Evolutionary conservation across 83 land plant genomes (phyloP), one percentile per base, ranked within the genome.

Genomic region (Diphasiastrum complanatum): DNA sequence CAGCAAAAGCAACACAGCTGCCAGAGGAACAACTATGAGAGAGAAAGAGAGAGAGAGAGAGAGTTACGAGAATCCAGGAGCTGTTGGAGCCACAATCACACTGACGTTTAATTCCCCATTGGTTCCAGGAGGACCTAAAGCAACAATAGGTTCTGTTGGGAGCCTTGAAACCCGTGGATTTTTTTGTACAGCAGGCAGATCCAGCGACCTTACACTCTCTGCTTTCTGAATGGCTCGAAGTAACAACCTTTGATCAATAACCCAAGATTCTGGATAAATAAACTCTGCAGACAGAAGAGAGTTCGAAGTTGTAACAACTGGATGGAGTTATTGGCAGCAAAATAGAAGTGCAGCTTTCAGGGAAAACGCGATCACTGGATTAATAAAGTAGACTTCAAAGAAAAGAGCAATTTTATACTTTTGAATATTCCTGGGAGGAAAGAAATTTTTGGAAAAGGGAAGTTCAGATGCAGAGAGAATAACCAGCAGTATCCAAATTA

Each of bases 71-170:
- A 88, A 92, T 45, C 76, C 81, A 1, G 60, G 79, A 31, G 83
- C 70, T 5, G 81, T 79, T 0, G 82, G 78, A 2, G 97, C 83
- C 29, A 83, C 87, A 31, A 92, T 76, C 68, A 92, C 87, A 37
- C 97, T 92, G 56, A 92, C 91, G 63, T 92, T 88, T 32, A 88
- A 77, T 79, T 92, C 97, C 3, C 97, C 97, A 33, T 34, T 71
- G 33, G 95, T 68, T 24, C 91, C 96, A 1, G 97, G 97, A 8
- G 95, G 97, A 5, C 97, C 96, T 67, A 88, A 92, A 22, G 97
- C 96, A 6, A 74, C 87, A n/a, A 79, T 69, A 1, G 97, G 97
- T 33, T 88, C 97, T 22, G 35, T 49, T 68, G 34, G 55, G 45
- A 41, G 25, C 38, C 35, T 47, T 74, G 28, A 50, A 61, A 2